Evolutionary conservation across 2,329 filamentous ascomycete species (phyloP).

Genomic region (Acephala macrosclerotiorum): DNA sequence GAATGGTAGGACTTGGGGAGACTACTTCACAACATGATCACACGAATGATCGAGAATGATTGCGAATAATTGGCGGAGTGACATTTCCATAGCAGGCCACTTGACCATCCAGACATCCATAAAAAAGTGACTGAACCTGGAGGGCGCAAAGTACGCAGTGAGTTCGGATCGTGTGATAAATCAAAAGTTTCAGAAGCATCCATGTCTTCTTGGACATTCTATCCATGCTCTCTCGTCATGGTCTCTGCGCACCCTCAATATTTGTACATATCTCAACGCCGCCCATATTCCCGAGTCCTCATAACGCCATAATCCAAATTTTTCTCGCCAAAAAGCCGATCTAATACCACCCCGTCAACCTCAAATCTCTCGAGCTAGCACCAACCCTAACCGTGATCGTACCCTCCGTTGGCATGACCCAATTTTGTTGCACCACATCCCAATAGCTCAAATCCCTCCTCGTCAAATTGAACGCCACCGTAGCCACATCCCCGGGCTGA

Average conservation of each 20-base stretch:
- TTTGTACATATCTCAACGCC: neutral
- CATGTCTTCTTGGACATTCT: neutral
- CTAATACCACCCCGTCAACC: constrained; percentile 40
- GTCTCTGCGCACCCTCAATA: neutral
- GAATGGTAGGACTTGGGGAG: neutral
- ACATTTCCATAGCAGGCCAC: too few relatives aligned
- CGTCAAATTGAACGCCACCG: constrained; percentile 59
- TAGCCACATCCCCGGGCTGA: constrained; percentile 53
- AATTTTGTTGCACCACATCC: constrained; percentile 67
- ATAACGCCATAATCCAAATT: neutral
- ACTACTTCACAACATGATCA: too few relatives aligned
- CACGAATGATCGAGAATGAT: too few relatives aligned
- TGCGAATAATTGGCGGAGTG: too few relatives aligned
- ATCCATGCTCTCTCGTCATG: neutral
- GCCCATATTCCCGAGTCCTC: neutral
- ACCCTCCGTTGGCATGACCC: constrained; percentile 64
- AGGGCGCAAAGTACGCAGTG: neutral
- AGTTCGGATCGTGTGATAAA: neutral
- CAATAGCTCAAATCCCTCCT: constrained; percentile 71
- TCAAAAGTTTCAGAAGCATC: neutral
- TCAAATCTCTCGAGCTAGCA: constrained; percentile 47
- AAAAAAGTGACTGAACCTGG: neutral
- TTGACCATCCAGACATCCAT: neutral
- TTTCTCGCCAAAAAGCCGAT: neutral
- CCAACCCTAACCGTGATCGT: constrained; percentile 51